Base-by-base conservation (phyloP, 352 stramenopile genomes). In the Pythium monospermum region DNA sequence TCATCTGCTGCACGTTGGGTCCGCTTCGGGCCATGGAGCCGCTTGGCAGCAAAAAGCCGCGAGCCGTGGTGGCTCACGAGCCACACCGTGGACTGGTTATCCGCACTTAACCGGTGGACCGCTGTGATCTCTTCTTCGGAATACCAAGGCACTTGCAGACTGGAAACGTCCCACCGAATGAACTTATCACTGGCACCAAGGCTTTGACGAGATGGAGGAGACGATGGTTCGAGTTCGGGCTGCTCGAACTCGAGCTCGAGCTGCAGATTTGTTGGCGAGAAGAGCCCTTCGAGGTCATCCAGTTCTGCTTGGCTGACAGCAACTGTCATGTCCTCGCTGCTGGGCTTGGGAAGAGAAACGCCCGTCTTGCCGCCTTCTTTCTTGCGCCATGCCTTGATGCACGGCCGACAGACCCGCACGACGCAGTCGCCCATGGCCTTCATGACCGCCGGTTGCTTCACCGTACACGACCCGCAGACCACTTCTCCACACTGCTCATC, bases 341-440 rank as follows among this genome's bases (percentile, higher is more conserved):
- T 59, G 15, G 42, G 39, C 18, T 42, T 39, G 21, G 37, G 41
- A 31, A 49, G 37, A 3, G 46, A 61, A 15, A 36, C 21, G 2
- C 45, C 13, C 15, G 27, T n/a, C 6, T 28, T n/a, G 0, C 13
- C n/a, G 15, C 10, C 18, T 13, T 36, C 27, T 6, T 44, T 41
- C 37, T 2, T 45, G 33, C 19, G n/a, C 36, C 16, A 43, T 32
- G 13, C n/a, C 19, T 46, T 28, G 21, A 25, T 30, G 27, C 54
- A 62, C 19, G 46, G 47, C 47, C 47, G 51, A 38, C 54, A 62
- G 25, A 62, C 25, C 33, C 54, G 53, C 33, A 62, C 47, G 21
- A 35, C 56, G 26, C 25, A 53, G n/a, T 57, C 25, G 10, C 54
- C 54, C 7, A 62, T 10, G 1, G 56, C 37, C 0, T 46, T 46